phyloP scores from a whole-genome alignment of 1,284 basidiomycete species.

The Sporisorium iseilematis-ciliati region DNA sequence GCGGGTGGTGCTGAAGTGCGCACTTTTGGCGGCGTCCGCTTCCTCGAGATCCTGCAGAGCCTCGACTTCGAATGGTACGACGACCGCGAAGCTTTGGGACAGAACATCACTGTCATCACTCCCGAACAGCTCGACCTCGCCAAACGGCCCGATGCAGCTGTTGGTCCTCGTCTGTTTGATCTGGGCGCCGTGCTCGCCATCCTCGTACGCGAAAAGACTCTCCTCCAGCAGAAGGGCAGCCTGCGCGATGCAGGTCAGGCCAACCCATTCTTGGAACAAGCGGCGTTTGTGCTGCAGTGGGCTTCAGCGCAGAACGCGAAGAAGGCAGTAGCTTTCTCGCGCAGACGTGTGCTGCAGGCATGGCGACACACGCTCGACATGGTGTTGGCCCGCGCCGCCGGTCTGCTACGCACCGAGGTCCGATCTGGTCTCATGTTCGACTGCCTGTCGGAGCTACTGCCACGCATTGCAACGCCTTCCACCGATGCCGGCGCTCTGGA shows the following conservation, averaged over 20 bases:
- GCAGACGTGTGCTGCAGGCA: conserved; percentile 55
- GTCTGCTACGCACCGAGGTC: conserved; percentile 59
- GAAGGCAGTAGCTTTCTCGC: conserved; percentile 57
- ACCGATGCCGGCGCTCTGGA: conserved; percentile 69
- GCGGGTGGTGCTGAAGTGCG: conserved; percentile 35
- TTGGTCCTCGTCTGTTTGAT: conserved; percentile 82
- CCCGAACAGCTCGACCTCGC: conserved; percentile 80
- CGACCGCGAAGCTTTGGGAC: conserved; percentile 71
- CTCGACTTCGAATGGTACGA: conserved; percentile 90
- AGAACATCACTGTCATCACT: conserved; percentile 75
- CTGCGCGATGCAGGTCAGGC: conserved; percentile 49
- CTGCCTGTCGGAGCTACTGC: conserved; percentile 61
- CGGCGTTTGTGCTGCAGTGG: conserved; percentile 57
- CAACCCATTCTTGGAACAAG: conserved; percentile 61
- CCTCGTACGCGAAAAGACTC: conserved; percentile 49
- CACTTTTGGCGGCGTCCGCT: conserved; percentile 78
- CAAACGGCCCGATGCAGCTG: conserved; percentile 78
- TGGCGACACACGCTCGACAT: conserved; percentile 67
- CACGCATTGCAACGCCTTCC: conserved; percentile 53
- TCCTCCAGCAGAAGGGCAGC: conserved; percentile 56
- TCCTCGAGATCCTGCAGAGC: conserved; percentile 87
- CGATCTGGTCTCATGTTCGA: conserved; percentile 62
- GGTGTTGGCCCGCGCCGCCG: conserved; percentile 52
- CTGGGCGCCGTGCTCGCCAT: conserved; percentile 75
- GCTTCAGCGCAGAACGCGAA: conserved; percentile 64